phyloP scores from a whole-genome alignment of 495 filamentous ascomycete genomes.

The Neurospora intermedia region DNA sequence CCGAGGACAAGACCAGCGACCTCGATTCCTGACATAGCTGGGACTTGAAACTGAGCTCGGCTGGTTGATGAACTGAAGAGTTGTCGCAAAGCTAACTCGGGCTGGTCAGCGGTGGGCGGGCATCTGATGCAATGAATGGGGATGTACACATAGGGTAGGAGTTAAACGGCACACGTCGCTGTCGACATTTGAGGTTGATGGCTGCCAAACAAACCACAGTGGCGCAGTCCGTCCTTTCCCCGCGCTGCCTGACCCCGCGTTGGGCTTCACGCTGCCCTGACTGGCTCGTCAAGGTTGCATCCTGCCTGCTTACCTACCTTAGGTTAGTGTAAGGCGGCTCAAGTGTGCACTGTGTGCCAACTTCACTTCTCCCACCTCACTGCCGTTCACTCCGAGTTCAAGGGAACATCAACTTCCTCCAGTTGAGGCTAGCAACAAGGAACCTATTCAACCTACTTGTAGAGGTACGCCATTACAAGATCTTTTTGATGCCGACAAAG shows the following conservation, averaged over 20 bases:
- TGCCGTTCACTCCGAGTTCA: neutral
- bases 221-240: neutral
- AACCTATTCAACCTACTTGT: neutral
- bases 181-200: neutral
- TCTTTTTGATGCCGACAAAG: neutral
- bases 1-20: conserved; percentile 33
- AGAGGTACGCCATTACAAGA: neutral
- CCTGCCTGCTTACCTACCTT: neutral
- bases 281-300: neutral
- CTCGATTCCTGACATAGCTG: conserved; percentile 32
- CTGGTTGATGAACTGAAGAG: neutral
- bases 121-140: neutral
- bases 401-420: neutral
- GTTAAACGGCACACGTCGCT: neutral
- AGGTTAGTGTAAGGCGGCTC: neutral
- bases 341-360: neutral
- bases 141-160: too few relatives aligned
- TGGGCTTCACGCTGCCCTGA: too few relatives aligned
- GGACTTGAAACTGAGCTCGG: neutral
- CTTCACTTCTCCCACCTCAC: neutral
- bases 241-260: neutral
- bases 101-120: neutral
- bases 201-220: neutral
- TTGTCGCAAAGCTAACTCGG: neutral
- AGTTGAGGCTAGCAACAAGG: neutral